A percentile compares a stretch with the other conserved stretches of the same genome.
phyloP scores from a whole-genome alignment of 768 basidiomycete species.

The Panus rudis region DNA sequence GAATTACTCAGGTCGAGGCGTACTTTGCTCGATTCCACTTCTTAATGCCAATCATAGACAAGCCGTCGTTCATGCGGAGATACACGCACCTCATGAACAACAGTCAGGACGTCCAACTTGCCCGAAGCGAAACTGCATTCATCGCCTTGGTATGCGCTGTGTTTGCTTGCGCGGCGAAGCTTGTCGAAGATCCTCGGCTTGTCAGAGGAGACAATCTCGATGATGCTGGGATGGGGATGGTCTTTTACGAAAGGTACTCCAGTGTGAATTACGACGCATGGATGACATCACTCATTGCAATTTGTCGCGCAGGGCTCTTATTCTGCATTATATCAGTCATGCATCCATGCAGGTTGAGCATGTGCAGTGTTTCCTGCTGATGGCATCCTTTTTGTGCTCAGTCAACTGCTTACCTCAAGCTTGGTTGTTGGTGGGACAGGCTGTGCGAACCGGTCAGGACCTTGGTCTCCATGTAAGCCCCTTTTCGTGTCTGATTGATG shows the following conservation, averaged over 20 bases:
- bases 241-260: slow-evolving; percentile 76
- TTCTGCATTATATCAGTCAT: slow-evolving; percentile 88
- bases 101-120: slow-evolving; percentile 42
- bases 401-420: slow-evolving; percentile 92
- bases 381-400: slow-evolving; percentile 88
- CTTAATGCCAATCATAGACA: slow-evolving; percentile 81
- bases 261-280: slow-evolving; percentile 1
- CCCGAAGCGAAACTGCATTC: slow-evolving; percentile 65
- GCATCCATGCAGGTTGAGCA: slow-evolving; percentile 79
- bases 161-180: slow-evolving; percentile 80
- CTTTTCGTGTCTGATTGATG: slow-evolving; percentile 2
- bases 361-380: slow-evolving; percentile 83
- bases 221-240: slow-evolving; percentile 84
- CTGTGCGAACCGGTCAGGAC: slow-evolving; percentile 84
- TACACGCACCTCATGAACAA: slow-evolving; percentile 74
- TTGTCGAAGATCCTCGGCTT: slow-evolving; percentile 69
- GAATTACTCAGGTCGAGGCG: slow-evolving; percentile 59
- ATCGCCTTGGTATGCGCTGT: slow-evolving; percentile 80
- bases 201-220: slow-evolving; percentile 48
- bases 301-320: slow-evolving; percentile 83
- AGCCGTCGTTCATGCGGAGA: slow-evolving; percentile 69
- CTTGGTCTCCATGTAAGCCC: slow-evolving; percentile 80
- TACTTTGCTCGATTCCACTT: slow-evolving; percentile 88
- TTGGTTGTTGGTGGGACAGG: slow-evolving; percentile 89
- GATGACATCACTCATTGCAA: slow-evolving; percentile 10